These are phyloP conservation scores for Suillus cothurnatus DNA, from an alignment of 768 basidiomycete genomes.

Conservation along the genomic window DNA sequence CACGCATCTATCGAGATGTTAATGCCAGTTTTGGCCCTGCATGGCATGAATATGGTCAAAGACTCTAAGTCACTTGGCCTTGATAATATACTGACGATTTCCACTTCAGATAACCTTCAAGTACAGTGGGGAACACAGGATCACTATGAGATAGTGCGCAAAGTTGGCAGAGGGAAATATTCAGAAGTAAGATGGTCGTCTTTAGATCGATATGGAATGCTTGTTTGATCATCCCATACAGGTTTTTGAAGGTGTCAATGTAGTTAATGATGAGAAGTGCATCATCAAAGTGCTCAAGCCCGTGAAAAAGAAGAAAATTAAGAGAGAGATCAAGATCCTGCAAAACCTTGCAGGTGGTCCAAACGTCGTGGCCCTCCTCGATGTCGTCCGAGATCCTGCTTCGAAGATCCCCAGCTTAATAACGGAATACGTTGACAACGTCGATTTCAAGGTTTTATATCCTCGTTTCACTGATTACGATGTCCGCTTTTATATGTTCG, in stretches of 20 bases:
- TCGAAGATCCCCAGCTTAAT: conserved; percentile 97
- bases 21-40: conserved; percentile 85
- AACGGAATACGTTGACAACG: conserved; percentile 97
- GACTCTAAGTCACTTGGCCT: conserved; percentile 3
- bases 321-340: conserved; percentile 97
- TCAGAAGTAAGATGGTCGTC: conserved; percentile 67
- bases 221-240: conserved; percentile 33
- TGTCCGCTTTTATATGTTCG: conserved; percentile 95
- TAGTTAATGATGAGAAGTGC: conserved; percentile 89
- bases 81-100: conserved; percentile 17
- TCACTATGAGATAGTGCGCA: conserved; percentile 96
- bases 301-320: conserved; percentile 99
- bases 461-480: conserved; percentile 95
- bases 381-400: conserved; percentile 94
- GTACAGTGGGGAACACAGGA: conserved; percentile 98
- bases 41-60: conserved; percentile 94
- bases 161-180: conserved; percentile 95
- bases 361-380: conserved; percentile 89
- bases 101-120: conserved; percentile 80
- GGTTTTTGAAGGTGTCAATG: conserved; percentile 94
- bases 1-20: conserved; percentile 87
- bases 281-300: conserved; percentile 99
- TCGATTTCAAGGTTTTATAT: conserved; percentile 96
- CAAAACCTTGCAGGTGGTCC: conserved; percentile 96
- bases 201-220: conserved; percentile 8